phyloP scores from a whole-genome alignment of 2,329 filamentous ascomycete species.

The Kalmusia sp. region DNA sequence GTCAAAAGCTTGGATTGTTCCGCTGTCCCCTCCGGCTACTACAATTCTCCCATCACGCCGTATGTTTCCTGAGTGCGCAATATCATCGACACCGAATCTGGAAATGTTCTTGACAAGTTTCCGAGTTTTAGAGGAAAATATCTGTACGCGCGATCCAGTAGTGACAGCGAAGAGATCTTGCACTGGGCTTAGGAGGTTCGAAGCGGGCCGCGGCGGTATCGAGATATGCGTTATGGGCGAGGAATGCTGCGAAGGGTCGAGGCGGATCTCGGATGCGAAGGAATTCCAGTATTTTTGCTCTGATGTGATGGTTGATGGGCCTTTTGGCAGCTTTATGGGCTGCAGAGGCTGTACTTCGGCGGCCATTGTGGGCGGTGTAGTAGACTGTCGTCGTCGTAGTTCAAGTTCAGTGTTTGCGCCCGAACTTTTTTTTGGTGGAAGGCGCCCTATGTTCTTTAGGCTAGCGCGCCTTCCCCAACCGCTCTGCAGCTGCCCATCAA shows the following conservation, averaged over 20 bases:
- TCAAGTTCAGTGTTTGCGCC: constrained; percentile 6
- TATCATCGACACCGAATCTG: constrained; percentile 79
- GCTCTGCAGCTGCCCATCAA: neutral
- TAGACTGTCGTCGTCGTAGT: constrained; percentile 1
- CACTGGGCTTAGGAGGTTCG: constrained; percentile 44
- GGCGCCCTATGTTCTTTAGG: constrained; percentile 17
- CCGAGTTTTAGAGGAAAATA: constrained; percentile 90
- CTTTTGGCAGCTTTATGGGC: constrained; percentile 81
- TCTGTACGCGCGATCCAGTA: constrained; percentile 90
- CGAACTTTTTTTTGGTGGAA: constrained; percentile 32
- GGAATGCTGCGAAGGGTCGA: constrained; percentile 84
- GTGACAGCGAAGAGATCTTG: constrained; percentile 87
- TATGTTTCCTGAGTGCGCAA: constrained; percentile 88
- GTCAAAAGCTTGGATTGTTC: constrained; percentile 94
- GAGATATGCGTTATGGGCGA: constrained; percentile 92
- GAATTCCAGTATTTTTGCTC: constrained; percentile 97
- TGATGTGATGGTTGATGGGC: constrained; percentile 81
- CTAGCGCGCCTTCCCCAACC: constrained; percentile 15
- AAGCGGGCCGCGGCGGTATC: constrained; percentile 60
- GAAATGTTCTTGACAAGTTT: constrained; percentile 94
- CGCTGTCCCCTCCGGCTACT: constrained; percentile 89
- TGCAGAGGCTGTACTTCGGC: constrained; percentile 82
- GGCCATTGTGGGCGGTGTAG: constrained; percentile 67
- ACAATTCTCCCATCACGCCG: constrained; percentile 87
- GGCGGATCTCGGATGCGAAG: constrained; percentile 88